Evolutionary conservation across 345 rosid species (phyloP).

Genomic region (thale cress (Arabidopsis thaliana)): TAIR10.1 NC_003071.7:16052501-16053000

Average conservation of each 20-base stretch:
- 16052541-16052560: background rate
- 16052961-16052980: no score
- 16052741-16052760: background rate
- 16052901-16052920: no score
- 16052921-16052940: no score
- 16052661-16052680: background rate
- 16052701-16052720: constrained; percentile 25
- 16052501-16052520: constrained; percentile 38
- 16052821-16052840: no score
- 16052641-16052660: constrained; percentile 18
- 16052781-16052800: background rate
- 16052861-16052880: no score
- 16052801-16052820: background rate
- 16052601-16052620: background rate
- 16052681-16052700: background rate
- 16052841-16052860: no score
- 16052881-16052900: no score
- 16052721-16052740: background rate
- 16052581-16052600: constrained; percentile 25
- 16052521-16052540: constrained; percentile 15
- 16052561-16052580: background rate
- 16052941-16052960: background rate
- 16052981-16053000: no score
- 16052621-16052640: constrained; percentile 6
- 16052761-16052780: background rate